Base-by-base conservation (phyloP, 148 eudicot genomes). In the Amaranthus palmeri region DNA sequence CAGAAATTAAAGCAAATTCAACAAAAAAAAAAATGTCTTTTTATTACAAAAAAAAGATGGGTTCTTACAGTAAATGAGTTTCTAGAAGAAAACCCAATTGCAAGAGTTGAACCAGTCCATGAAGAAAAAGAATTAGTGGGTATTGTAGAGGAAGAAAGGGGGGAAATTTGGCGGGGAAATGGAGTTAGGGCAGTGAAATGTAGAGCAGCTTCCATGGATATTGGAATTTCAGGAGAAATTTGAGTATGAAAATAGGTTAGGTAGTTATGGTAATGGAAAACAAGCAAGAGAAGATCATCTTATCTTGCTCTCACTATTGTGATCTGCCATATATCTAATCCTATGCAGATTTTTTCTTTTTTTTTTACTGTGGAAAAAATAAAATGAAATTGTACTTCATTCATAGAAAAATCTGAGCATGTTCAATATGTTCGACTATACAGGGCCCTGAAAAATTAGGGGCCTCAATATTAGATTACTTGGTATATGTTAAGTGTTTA, bases 61-160 rank as follows among this genome's bases (percentile, higher is more conserved):
- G 57, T 47, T 65, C 83, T 79, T 67, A 92, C 97, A 64, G 90
- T 14, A 80, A 73, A 83, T 0, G 92, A 83, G 68, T 79, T 86
- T 54, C 81, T 72, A 55, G 88, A 83, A 11, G 88, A 82, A 58
- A 85, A 76, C 14, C 86, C 81, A 69, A 82, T 55, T 48, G 87
- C 77, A 14, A 76, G 74, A 10, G 85, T 18, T 13, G 93, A 83
- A 42, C 79, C 77, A 44, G 76, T 51, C 79, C 85, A 76, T 12
- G 79, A 76, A 9, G 88, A 85, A 61, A 85, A 86, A 73, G 60
- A 15, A 43, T 18, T 43, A 64, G 8, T 45, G 49, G 70, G 25
- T 60, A 46, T 69, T 0, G 48, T 3, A 40, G 64, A n/a, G 10
- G 45, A 72, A 46, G 75, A 65, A 42, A 72, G 72, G 46, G 68